phyloP scores from a whole-genome alignment of 768 basidiomycete species.

The Sutorius australiensis region DNA sequence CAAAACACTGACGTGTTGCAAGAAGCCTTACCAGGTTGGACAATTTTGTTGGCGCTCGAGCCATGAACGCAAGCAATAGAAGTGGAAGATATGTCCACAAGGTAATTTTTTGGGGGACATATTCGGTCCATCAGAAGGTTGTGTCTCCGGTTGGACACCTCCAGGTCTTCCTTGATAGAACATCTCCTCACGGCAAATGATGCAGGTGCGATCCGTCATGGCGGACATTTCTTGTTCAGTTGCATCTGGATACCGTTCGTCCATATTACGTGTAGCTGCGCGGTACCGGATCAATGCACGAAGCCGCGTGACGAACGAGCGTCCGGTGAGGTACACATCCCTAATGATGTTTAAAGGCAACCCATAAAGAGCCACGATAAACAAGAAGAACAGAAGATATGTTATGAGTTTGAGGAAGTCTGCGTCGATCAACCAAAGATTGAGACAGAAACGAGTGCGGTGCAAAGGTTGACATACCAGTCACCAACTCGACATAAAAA shows the following conservation, averaged over 20 bases:
- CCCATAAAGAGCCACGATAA: constrained; percentile 93
- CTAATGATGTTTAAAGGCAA: constrained; percentile 95
- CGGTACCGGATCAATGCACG: constrained; percentile 90
- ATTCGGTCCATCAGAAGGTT: constrained; percentile 67
- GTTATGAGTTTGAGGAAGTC: constrained; percentile 93
- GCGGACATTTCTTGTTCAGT: constrained; percentile 77
- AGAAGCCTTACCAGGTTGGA: constrained; percentile 81
- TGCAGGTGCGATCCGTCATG: constrained; percentile 90
- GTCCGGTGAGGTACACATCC: constrained; percentile 93
- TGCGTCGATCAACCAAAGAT: constrained; percentile 30
- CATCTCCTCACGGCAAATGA: constrained; percentile 99
- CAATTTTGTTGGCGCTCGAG: constrained; percentile 98
- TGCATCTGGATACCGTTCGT: constrained; percentile 90
- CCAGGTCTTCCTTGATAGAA: constrained; percentile 35
- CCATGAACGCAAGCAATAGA: constrained; percentile 96
- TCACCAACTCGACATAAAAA: constrained; percentile 90
- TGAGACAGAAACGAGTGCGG: constrained; percentile 1
- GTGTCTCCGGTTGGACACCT: constrained; percentile 18
- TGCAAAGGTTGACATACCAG: constrained; percentile 52
- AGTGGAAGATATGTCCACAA: constrained; percentile 98
- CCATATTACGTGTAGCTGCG: constrained; percentile 94
- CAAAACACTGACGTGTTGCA: neutral
- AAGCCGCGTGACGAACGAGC: constrained; percentile 85
- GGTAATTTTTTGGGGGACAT: constrained; percentile 95
- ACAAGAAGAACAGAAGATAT: constrained; percentile 89